Evolutionary conservation across 2,329 filamentous ascomycete species (phyloP).

Genomic region (Pseudogymnoascus verrucosus): DNA sequence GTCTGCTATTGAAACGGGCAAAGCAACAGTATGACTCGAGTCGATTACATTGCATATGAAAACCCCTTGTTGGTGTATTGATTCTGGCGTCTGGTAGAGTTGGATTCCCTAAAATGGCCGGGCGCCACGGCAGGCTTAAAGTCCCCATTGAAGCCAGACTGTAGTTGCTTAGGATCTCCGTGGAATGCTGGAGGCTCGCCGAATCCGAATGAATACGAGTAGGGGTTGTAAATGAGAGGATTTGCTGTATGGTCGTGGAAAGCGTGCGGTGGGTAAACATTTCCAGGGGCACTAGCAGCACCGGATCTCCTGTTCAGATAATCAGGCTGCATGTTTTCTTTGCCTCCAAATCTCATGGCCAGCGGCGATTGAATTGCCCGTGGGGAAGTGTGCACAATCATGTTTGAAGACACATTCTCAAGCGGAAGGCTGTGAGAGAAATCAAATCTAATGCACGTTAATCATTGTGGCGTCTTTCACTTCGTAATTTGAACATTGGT

Average conservation of each 20-base stretch:
- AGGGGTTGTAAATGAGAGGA: constrained; percentile 23
- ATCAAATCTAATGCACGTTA: constrained; percentile 18
- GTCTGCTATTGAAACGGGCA: neutral
- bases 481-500: neutral
- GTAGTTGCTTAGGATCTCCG: constrained; percentile 10
- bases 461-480: neutral
- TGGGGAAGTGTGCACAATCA: constrained; percentile 18
- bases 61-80: neutral
- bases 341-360: constrained; percentile 17
- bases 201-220: constrained; percentile 17
- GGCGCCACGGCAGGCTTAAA: constrained; percentile 14
- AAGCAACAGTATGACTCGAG: neutral
- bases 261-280: constrained; percentile 22
- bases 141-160: constrained; percentile 14
- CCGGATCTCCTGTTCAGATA: constrained; percentile 15
- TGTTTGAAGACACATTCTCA: constrained; percentile 13
- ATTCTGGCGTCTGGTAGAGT: neutral
- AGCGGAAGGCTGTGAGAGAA: constrained; percentile 20
- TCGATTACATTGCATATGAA: neutral
- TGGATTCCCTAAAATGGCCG: neutral
- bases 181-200: constrained; percentile 9
- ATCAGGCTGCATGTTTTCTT: constrained; percentile 22
- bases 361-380: constrained; percentile 20
- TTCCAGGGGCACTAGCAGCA: constrained; percentile 15
- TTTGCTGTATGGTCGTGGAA: constrained; percentile 23